These are phyloP conservation scores for Sporothrix humicola DNA, from an alignment of 2,329 filamentous ascomycete genomes.

Conservation along the genomic window DNA sequence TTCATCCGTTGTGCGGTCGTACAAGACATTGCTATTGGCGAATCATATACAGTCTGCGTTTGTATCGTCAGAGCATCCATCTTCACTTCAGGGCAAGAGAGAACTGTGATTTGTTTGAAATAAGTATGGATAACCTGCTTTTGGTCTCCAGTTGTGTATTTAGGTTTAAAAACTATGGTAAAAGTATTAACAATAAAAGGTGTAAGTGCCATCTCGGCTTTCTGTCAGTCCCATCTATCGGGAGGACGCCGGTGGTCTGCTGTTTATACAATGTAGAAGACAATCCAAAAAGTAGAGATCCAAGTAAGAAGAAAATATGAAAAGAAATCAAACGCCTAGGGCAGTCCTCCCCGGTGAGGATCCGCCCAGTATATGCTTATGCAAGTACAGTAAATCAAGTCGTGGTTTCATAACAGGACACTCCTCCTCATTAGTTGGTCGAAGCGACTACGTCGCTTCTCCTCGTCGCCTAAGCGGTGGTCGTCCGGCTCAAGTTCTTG, in stretches of 20 bases:
- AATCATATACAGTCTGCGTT: background rate
- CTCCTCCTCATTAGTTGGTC: no score
- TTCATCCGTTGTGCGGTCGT: background rate
- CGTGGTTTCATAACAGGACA: no score
- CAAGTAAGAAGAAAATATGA: background rate
- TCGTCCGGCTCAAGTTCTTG: slow-evolving; percentile 41
- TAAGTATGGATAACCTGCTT: background rate
- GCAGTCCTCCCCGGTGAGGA: slow-evolving; percentile 4
- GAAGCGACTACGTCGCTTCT: no score
- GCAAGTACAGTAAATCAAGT: slow-evolving; percentile 21
- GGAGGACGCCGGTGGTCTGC: background rate
- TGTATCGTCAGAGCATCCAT: background rate
- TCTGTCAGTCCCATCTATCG: background rate
- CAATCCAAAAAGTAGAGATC: background rate
- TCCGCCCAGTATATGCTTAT: slow-evolving; percentile 10
- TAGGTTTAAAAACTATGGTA: background rate
- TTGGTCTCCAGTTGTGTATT: background rate
- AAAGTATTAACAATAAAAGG: slow-evolving; percentile 15
- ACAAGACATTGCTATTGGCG: background rate
- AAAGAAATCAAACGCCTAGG: slow-evolving; percentile 12
- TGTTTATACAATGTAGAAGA: slow-evolving; percentile 11
- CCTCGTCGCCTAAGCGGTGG: background rate
- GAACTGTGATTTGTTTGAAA: background rate
- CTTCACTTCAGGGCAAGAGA: background rate
- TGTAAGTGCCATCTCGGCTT: slow-evolving; percentile 3